Evolutionary conservation across 2,329 filamentous ascomycete species (phyloP).

Genomic region (Apiospora malaysiana): DNA sequence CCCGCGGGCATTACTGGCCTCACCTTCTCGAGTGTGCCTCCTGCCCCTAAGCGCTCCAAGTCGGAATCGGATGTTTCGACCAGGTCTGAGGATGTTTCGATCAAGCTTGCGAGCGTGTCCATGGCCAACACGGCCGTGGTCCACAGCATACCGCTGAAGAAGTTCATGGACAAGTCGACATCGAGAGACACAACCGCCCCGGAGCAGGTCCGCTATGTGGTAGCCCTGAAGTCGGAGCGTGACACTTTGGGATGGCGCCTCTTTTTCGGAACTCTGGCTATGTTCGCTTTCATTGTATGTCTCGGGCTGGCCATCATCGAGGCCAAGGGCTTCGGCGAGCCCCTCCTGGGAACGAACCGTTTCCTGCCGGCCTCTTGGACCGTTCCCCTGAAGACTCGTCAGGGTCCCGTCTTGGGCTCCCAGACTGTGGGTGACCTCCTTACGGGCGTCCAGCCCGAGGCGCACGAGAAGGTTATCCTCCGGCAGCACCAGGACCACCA

Average conservation of each 20-base stretch:
- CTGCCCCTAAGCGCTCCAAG: slow-evolving; percentile 48
- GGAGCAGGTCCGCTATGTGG: slow-evolving; percentile 70
- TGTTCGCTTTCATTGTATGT: slow-evolving; percentile 66
- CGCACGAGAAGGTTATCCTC: slow-evolving; percentile 47
- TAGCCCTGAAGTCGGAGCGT: slow-evolving; percentile 62
- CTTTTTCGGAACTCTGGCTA: slow-evolving; percentile 58
- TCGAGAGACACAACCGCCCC: slow-evolving; percentile 46
- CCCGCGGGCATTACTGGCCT: slow-evolving; percentile 64
- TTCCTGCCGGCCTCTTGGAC: slow-evolving; percentile 56
- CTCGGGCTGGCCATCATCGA: slow-evolving; percentile 70
- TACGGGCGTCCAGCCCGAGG: slow-evolving; percentile 39
- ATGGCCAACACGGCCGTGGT: slow-evolving; percentile 81
- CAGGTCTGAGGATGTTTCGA: slow-evolving; percentile 70
- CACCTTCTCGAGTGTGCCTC: slow-evolving; percentile 63
- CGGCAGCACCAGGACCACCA: slow-evolving; percentile 25
- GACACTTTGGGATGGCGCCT: slow-evolving; percentile 56
- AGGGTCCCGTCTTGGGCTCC: slow-evolving; percentile 40
- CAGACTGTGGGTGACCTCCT: slow-evolving; percentile 43
- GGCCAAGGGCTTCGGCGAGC: slow-evolving; percentile 60
- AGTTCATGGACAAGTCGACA: slow-evolving; percentile 43
- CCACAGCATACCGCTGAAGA: slow-evolving; percentile 75
- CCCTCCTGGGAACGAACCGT: slow-evolving; percentile 60
- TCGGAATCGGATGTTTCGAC: slow-evolving; percentile 62
- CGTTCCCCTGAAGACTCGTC: slow-evolving; percentile 29
- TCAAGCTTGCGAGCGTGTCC: slow-evolving; percentile 82